Conservation (phyloP, 352 stramenopile genomes). For the Phytophthora megakarya region DNA sequence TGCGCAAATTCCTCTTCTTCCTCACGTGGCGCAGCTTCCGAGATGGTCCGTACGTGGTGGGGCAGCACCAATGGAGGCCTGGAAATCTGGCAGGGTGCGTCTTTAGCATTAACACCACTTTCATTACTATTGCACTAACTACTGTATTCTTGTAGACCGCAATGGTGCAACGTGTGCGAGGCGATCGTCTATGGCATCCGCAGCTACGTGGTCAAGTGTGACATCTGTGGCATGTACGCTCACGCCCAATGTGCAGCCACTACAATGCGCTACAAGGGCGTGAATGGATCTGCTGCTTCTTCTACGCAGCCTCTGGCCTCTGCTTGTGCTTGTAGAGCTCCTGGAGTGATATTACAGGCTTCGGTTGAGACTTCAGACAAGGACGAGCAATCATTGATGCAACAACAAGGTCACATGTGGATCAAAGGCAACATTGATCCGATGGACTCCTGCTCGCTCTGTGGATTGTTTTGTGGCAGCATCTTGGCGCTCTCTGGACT, state of each 20-base stretch:
- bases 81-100: conserved; percentile 72
- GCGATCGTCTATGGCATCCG: conserved; percentile 83
- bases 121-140: conserved; percentile 1
- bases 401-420: conserved; percentile 64
- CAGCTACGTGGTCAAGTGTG: conserved; percentile 86
- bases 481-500: conserved; percentile 82
- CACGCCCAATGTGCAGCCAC: conserved; percentile 74
- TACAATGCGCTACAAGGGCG: conserved; percentile 51
- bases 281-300: conserved; percentile 8
- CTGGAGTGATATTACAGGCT: conserved; percentile 21
- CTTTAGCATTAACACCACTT: not conserved
- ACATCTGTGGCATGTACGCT: conserved; percentile 85
- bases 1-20: conserved; percentile 80
- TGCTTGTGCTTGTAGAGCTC: conserved; percentile 31
- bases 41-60: conserved; percentile 72
- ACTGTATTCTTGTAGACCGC: conserved; percentile 37
- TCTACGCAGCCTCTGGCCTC: not conserved
- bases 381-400: conserved; percentile 8
- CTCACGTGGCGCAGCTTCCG: conserved; percentile 84
- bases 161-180: conserved; percentile 87
- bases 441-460: conserved; percentile 81
- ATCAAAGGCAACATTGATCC: conserved; percentile 87
- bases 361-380: conserved; percentile 26
- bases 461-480: conserved; percentile 79
- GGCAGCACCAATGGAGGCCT: conserved; percentile 76